phyloP scores from a whole-genome alignment of 768 basidiomycete species.

The Inosperma sp. region DNA sequence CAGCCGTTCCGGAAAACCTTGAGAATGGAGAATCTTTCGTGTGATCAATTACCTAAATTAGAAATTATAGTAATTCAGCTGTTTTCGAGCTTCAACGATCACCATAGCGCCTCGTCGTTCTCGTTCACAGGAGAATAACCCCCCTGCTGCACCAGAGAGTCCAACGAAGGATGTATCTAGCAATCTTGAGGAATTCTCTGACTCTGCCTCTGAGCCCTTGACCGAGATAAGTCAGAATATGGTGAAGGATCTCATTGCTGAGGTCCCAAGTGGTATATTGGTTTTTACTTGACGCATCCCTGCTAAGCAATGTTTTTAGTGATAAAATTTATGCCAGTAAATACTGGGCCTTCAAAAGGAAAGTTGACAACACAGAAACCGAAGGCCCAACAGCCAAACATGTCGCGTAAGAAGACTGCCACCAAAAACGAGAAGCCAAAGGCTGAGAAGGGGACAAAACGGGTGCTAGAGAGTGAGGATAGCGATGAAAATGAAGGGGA shows the following conservation, averaged over 20 bases:
- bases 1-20: slow-evolving; percentile 3
- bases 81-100: background rate
- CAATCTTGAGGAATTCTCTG: background rate
- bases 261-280: background rate
- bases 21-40: background rate
- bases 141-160: background rate
- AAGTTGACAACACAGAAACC: background rate
- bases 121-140: background rate
- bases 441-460: background rate
- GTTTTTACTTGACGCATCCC: background rate
- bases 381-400: background rate
- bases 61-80: background rate
- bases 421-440: too few species aligned
- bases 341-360: background rate
- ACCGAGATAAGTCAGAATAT: background rate
- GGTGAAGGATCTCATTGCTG: background rate
- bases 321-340: background rate
- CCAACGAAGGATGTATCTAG: background rate
- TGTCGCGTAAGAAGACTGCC: background rate
- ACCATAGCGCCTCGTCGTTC: background rate
- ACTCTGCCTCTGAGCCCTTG: background rate
- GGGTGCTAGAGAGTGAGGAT: background rate
- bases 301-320: background rate
- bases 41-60: background rate
- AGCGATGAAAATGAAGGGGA: background rate